Evolutionary conservation across 306 rosid species (phyloP).

Genomic region (Potentilla sterilis): DNA sequence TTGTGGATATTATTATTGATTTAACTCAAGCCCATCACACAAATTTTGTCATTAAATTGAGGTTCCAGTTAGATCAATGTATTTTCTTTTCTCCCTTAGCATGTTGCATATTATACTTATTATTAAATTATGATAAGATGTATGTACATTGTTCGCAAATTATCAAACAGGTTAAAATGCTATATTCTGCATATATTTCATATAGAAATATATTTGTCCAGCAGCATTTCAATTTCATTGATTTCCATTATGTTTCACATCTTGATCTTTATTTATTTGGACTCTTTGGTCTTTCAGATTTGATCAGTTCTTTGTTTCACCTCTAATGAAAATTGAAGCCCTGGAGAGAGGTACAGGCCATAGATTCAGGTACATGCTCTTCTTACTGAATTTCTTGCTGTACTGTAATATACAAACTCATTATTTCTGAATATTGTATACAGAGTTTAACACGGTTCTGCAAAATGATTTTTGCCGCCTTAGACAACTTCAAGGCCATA

Average conservation of each 20-base stretch:
- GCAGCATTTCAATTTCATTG: background rate
- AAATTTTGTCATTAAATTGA: background rate
- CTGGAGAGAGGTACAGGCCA: constrained; percentile 92
- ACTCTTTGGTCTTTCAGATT: constrained; percentile 49
- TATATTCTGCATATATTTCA: background rate
- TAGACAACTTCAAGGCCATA: constrained; percentile 73
- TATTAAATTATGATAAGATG: background rate
- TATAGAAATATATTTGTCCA: background rate
- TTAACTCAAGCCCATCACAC: background rate
- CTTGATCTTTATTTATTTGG: constrained; percentile 10
- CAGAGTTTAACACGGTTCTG: constrained; percentile 83
- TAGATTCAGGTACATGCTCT: constrained; percentile 74
- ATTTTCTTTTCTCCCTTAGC: background rate
- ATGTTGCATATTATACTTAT: background rate
- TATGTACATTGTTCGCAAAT: background rate
- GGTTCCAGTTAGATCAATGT: background rate
- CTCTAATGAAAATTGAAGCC: constrained; percentile 83
- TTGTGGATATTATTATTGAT: background rate
- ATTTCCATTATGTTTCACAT: background rate
- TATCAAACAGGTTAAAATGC: background rate
- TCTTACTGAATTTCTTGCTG: constrained; percentile 21
- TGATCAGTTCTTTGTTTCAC: constrained; percentile 93
- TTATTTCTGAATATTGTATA: constrained; percentile 37
- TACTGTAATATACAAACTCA: constrained; percentile 30
- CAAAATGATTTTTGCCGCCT: constrained; percentile 83